Percentiles rank a stretch among this genome's conserved stretches.
These are phyloP conservation scores for Apiospora saccharicola DNA, from an alignment of 2,329 filamentous ascomycete genomes.

Conservation along the genomic window DNA sequence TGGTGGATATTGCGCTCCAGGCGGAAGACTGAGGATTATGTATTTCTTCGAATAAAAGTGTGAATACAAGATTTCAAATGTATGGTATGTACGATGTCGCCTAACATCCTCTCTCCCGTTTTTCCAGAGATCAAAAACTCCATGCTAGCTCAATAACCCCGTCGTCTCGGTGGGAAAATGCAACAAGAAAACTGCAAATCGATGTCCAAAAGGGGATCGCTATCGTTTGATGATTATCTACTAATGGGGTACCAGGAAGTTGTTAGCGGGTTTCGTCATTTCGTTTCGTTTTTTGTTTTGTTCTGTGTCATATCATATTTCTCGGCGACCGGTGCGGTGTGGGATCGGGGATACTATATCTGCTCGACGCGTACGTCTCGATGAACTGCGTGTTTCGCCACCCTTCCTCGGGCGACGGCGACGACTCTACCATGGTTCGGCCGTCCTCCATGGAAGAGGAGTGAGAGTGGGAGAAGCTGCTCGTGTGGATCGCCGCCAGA, in stretches of 20 bases:
- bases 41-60: not conserved
- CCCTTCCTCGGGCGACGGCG: not conserved
- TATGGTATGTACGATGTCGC: not conserved
- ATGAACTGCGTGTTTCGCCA: not conserved
- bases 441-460: not conserved
- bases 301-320: not conserved
- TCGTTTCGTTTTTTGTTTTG: too few species aligned
- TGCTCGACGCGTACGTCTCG: constrained; percentile 13
- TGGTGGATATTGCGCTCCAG: constrained; percentile 20
- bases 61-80: not conserved
- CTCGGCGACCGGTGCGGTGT: not conserved
- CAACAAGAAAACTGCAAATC: not conserved
- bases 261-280: too few species aligned
- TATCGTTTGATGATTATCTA: not conserved
- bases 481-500: not conserved
- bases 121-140: not conserved
- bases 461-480: not conserved
- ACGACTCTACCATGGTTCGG: not conserved
- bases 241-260: not conserved
- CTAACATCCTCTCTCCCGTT: not conserved
- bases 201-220: not conserved
- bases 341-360: constrained; percentile 2
- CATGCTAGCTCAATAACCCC: not conserved
- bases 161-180: not conserved
- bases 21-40: not conserved